Conservation (phyloP, 768 basidiomycete genomes). For the Macrocybe gigantea region DNA sequence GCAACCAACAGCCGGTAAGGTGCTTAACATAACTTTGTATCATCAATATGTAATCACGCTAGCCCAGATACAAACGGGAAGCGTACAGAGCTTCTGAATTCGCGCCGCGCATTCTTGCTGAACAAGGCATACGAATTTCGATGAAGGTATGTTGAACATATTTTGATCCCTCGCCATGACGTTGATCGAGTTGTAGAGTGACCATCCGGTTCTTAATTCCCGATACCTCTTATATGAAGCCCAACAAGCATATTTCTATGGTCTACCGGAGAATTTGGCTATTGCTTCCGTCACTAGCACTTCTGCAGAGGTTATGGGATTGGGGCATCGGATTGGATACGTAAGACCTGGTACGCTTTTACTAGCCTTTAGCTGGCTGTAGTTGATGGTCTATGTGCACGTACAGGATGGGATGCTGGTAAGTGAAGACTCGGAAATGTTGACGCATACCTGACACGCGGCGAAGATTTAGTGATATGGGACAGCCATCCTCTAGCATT, state of each 20-base stretch:
- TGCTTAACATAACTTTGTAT: not conserved
- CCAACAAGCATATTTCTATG: slow-evolving; percentile 79
- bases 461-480: slow-evolving; percentile 71
- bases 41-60: not conserved
- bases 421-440: slow-evolving; percentile 8
- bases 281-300: slow-evolving; percentile 70
- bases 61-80: slow-evolving; percentile 67
- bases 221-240: slow-evolving; percentile 80
- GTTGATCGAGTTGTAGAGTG: slow-evolving; percentile 37
- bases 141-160: slow-evolving; percentile 54
- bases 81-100: slow-evolving; percentile 78
- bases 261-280: slow-evolving; percentile 63
- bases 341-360: slow-evolving; percentile 50
- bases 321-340: slow-evolving; percentile 80
- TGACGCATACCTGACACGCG: not conserved
- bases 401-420: slow-evolving; percentile 72
- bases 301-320: slow-evolving; percentile 68
- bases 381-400: slow-evolving; percentile 4
- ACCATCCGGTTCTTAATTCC: slow-evolving; percentile 61
- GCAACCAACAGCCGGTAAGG: slow-evolving; percentile 39
- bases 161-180: not conserved
- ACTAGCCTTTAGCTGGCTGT: not conserved
- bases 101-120: slow-evolving; percentile 67
- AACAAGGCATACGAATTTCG: slow-evolving; percentile 59
- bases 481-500: slow-evolving; percentile 80